These are phyloP conservation scores for Cryptosporidium tyzzeri DNA, from an alignment of 169 alveolate species.

Conservation along the genomic window DNA sequence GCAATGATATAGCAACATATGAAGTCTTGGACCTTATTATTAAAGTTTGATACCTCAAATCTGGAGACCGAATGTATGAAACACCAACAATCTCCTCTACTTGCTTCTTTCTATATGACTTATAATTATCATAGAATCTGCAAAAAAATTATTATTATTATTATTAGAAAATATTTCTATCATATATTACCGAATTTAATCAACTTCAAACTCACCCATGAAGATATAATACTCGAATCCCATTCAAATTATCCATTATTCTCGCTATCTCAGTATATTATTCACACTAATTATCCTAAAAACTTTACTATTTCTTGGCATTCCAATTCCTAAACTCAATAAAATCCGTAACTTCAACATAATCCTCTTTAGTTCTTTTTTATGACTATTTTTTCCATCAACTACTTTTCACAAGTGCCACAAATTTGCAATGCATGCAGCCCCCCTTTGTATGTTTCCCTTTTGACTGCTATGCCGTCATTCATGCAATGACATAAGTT, in stretches of 20 bases:
- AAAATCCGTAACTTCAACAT: not conserved
- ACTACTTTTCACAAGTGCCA: not conserved
- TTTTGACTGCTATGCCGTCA: constrained; percentile 9
- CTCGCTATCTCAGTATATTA: not conserved
- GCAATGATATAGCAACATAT: constrained; percentile 20
- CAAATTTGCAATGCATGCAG: not conserved
- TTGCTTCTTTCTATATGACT: constrained; percentile 61
- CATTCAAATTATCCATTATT: constrained; percentile 21
- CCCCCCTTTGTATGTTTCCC: not conserved
- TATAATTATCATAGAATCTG: constrained; percentile 52
- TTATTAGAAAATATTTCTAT: not conserved
- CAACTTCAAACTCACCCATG: constrained; percentile 55
- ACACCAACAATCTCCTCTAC: constrained; percentile 73
- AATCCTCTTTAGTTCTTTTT: not conserved
- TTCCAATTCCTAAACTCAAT: not conserved
- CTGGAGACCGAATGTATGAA: constrained; percentile 64
- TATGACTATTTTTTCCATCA: not conserved
- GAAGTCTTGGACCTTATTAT: constrained; percentile 50
- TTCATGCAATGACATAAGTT: not conserved
- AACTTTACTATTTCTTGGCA: not conserved
- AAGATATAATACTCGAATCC: constrained; percentile 49
- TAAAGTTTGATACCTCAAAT: constrained; percentile 23
- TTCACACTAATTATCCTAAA: not conserved
- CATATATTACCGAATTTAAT: not conserved
- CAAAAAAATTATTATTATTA: not conserved